Evolutionary conservation across 805 yeast genomes (phyloP).

Genomic region (Sugiyamaella lignohabitans): DNA sequence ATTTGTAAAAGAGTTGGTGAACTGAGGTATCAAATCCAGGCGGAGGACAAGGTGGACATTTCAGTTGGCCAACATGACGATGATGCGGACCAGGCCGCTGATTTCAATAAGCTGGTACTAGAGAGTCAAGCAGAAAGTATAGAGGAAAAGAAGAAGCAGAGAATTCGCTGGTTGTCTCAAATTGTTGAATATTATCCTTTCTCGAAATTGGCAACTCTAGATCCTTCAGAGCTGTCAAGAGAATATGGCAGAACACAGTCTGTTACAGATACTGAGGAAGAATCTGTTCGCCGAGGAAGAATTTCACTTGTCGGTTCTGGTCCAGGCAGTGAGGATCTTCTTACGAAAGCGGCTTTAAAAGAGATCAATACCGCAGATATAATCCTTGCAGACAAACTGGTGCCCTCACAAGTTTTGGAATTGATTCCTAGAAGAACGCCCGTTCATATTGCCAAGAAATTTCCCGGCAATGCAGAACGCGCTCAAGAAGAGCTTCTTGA

Average conservation of each 20-base stretch:
- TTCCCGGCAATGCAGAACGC: conserved; percentile 93
- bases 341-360: conserved; percentile 78
- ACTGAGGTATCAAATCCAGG: conserved; percentile 49
- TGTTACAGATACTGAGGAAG: neutral
- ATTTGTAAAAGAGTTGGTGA: conserved; percentile 65
- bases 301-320: conserved; percentile 91
- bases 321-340: conserved; percentile 77
- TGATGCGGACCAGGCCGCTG: conserved; percentile 55
- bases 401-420: conserved; percentile 79
- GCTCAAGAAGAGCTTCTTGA: conserved; percentile 81
- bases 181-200: conserved; percentile 88
- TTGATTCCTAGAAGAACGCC: conserved; percentile 72
- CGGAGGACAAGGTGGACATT: conserved; percentile 29
- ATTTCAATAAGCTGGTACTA: conserved; percentile 54
- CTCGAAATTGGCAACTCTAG: conserved; percentile 50
- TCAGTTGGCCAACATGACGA: conserved; percentile 54
- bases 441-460: conserved; percentile 81
- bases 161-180: conserved; percentile 80
- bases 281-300: conserved; percentile 36
- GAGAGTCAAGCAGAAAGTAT: conserved; percentile 39
- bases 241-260: conserved; percentile 29
- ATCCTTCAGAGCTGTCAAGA: conserved; percentile 50
- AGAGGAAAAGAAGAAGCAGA: conserved; percentile 43
- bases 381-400: conserved; percentile 83
- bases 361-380: conserved; percentile 79